Conservation (phyloP, 202 grass and related monocot species). For the Digitaria exilis region DNA sequence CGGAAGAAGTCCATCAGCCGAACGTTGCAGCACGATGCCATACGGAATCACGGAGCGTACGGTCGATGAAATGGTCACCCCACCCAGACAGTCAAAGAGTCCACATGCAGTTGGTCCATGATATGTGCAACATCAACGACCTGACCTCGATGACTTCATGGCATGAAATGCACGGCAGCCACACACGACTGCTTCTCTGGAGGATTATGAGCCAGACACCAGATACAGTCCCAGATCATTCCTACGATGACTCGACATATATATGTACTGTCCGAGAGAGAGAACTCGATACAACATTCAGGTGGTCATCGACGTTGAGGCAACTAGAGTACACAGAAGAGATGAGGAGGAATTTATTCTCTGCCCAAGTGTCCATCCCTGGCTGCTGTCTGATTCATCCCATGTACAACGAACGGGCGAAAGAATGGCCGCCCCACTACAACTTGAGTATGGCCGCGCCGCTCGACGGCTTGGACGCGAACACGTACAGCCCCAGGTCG, state of each 20-base stretch:
- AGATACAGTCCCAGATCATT: too few relatives aligned
- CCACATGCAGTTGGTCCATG: too few relatives aligned
- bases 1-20: too few relatives aligned
- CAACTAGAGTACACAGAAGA: neutral
- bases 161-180: too few relatives aligned
- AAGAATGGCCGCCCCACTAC: conserved; percentile 38
- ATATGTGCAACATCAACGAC: too few relatives aligned
- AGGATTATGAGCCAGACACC: too few relatives aligned
- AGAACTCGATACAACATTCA: neutral
- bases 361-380: neutral
- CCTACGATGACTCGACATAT: neutral
- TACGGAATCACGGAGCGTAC: too few relatives aligned
- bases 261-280: neutral
- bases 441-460: conserved; percentile 89
- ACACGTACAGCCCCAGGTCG: conserved; percentile 77
- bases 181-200: too few relatives aligned
- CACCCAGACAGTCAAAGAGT: too few relatives aligned
- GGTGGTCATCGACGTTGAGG: neutral
- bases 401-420: conserved; percentile 12
- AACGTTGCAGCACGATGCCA: too few relatives aligned
- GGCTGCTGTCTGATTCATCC: neutral
- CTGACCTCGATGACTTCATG: too few relatives aligned
- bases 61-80: too few relatives aligned
- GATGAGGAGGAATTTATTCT: neutral
- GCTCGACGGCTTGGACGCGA: conserved; percentile 94